Conservation (phyloP, 495 filamentous ascomycete genomes). For the Cercophora newfieldiana region DNA sequence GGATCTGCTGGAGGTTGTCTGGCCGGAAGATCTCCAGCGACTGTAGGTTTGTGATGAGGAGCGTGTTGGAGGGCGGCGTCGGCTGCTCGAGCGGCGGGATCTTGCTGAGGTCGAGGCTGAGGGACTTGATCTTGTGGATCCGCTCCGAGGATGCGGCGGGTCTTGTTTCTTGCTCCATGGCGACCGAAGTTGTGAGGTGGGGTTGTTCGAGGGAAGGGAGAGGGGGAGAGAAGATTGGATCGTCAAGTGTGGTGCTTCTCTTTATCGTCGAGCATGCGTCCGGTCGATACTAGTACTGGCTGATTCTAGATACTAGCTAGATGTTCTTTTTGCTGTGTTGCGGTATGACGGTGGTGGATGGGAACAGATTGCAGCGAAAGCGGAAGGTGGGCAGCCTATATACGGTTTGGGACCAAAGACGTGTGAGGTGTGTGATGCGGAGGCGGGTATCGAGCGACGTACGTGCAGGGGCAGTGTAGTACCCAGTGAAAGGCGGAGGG, state of each 20-base stretch:
- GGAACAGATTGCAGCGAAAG: conserved; percentile 11
- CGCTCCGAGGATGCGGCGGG: conserved; percentile 35
- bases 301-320: neutral
- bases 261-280: neutral
- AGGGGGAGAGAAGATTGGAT: neutral
- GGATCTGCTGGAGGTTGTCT: conserved; percentile 72
- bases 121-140: conserved; percentile 50
- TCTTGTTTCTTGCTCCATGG: conserved; percentile 27
- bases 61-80: conserved; percentile 84
- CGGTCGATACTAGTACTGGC: neutral
- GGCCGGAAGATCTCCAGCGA: conserved; percentile 77
- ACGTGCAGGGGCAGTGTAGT: neutral
- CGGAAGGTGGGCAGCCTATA: conserved; percentile 25
- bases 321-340: neutral
- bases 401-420: neutral
- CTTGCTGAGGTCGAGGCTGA: conserved; percentile 79
- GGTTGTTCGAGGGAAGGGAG: neutral
- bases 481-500: neutral
- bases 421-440: neutral
- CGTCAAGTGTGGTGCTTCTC: neutral
- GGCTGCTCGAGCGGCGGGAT: conserved; percentile 78
- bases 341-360: neutral
- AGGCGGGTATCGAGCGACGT: neutral
- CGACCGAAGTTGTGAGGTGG: neutral
- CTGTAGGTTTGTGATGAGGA: conserved; percentile 87